Evolutionary conservation across 1,139 yeast species (phyloP).

Genomic region (Yamadazyma triangularis): DNA sequence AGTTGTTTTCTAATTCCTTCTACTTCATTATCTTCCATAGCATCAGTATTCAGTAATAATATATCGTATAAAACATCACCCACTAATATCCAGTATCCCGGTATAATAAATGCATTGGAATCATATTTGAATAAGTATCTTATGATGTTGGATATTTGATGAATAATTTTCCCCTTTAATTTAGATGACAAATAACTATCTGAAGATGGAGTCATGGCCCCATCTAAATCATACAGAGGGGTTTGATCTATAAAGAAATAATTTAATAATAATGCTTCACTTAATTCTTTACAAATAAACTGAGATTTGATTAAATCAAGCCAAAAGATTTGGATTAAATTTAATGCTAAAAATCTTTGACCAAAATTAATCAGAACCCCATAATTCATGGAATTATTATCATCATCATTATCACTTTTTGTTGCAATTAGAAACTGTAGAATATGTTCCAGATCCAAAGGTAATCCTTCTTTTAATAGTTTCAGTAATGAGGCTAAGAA

Average conservation of each 20-base stretch:
- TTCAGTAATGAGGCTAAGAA: conserved; percentile 63
- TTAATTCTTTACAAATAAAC: conserved; percentile 54
- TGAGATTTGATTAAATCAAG: conserved; percentile 51
- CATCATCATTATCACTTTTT: conserved; percentile 7
- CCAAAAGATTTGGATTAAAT: conserved; percentile 71
- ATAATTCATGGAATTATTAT: conserved; percentile 1
- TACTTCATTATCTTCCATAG: conserved; percentile 20
- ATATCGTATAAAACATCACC: conserved; percentile 41
- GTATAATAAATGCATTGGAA: conserved; percentile 73
- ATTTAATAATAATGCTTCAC: conserved; percentile 49
- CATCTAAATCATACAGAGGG: conserved; percentile 7
- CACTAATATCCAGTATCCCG: conserved; percentile 64
- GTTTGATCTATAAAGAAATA: conserved; percentile 27
- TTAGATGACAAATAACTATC: conserved; percentile 9
- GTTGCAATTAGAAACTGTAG: conserved; percentile 14
- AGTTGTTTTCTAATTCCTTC: conserved; percentile 47
- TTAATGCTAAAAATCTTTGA: conserved; percentile 40
- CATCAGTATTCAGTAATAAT: conserved; percentile 34
- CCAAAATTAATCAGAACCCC: conserved; percentile 30
- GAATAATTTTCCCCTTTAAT: conserved; percentile 20
- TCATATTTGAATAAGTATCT: conserved; percentile 51
- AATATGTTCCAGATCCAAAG: conserved; percentile 27
- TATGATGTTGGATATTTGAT: conserved; percentile 29
- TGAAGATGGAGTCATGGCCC: conserved; percentile 1
- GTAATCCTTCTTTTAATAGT: conserved; percentile 52